Evolutionary conservation across 495 filamentous ascomycete species (phyloP).

Genomic region (Daldinia vernicosa): DNA sequence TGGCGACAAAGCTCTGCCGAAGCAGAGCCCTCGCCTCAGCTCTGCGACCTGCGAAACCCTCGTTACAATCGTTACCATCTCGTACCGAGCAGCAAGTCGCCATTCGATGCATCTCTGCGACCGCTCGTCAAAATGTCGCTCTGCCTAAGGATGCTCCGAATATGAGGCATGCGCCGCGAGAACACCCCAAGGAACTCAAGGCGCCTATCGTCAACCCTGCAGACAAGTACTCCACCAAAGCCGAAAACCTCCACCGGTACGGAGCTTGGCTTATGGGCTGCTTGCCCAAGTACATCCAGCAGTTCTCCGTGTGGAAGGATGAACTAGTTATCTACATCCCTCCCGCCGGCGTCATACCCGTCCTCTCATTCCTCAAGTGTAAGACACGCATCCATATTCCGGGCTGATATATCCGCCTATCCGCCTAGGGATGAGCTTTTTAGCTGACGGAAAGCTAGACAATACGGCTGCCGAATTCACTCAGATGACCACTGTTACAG

Average conservation of each 20-base stretch:
- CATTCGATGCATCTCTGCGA: slow-evolving; percentile 65
- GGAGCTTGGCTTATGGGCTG: slow-evolving; percentile 96
- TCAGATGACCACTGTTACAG: slow-evolving; percentile 88
- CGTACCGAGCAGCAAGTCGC: slow-evolving; percentile 38
- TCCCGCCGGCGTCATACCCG: slow-evolving; percentile 84
- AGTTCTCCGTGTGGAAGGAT: slow-evolving; percentile 99
- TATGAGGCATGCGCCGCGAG: slow-evolving; percentile 70
- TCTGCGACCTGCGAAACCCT: slow-evolving; percentile 62
- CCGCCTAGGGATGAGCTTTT: neutral
- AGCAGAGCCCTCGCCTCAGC: slow-evolving; percentile 69
- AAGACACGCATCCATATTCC: slow-evolving; percentile 34
- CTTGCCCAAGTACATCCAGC: slow-evolving; percentile 97
- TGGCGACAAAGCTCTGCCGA: slow-evolving; percentile 73
- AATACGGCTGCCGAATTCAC: slow-evolving; percentile 98
- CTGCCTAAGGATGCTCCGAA: slow-evolving; percentile 71
- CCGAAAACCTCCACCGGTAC: slow-evolving; percentile 87
- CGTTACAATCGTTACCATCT: slow-evolving; percentile 44
- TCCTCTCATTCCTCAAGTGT: slow-evolving; percentile 94
- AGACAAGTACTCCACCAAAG: slow-evolving; percentile 88
- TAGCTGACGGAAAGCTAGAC: slow-evolving; percentile 53
- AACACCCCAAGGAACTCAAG: slow-evolving; percentile 65
- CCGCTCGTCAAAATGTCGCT: slow-evolving; percentile 61
- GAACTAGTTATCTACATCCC: slow-evolving; percentile 94
- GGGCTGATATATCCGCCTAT: neutral
- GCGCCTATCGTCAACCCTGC: slow-evolving; percentile 88